These are phyloP conservation scores for Dinochytrium kinnereticum DNA, from an alignment of 371 early-diverging fungal species.

Conservation along the genomic window DNA sequence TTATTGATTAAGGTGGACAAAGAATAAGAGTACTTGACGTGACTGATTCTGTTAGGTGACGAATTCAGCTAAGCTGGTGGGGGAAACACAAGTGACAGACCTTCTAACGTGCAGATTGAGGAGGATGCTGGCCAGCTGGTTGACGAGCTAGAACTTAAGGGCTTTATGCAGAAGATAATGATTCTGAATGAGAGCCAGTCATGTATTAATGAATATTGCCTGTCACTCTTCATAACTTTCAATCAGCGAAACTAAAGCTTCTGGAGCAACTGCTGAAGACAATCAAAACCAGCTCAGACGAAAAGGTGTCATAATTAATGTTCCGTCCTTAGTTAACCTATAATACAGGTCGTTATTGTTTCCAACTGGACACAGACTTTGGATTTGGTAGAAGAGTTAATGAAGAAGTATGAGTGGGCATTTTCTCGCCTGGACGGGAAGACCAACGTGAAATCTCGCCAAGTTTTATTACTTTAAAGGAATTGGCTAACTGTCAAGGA, in stretches of 20 bases:
- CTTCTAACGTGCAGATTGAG: not conserved
- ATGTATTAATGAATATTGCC: not conserved
- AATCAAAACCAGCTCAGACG: constrained; percentile 15
- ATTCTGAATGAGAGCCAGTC: not conserved
- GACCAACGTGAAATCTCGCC: constrained; percentile 62
- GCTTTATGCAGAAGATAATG: not conserved
- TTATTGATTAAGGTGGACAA: constrained; percentile 52
- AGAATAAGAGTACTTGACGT: not conserved
- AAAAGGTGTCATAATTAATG: constrained; percentile 29
- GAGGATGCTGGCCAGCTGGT: not conserved
- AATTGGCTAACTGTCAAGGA: too few relatives aligned
- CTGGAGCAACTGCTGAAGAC: constrained; percentile 36
- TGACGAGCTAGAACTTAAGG: not conserved
- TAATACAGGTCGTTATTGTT: constrained; percentile 66
- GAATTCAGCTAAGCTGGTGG: constrained; percentile 5
- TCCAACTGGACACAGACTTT: constrained; percentile 73
- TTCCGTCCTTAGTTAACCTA: not conserved
- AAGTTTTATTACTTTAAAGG: too few relatives aligned
- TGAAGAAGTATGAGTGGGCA: constrained; percentile 40
- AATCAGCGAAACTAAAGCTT: constrained; percentile 54
- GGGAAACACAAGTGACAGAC: not conserved
- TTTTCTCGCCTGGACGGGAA: constrained; percentile 68
- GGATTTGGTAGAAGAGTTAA: constrained; percentile 62
- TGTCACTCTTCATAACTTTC: not conserved
- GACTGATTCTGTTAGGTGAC: constrained; percentile 1